Base-by-base conservation (phyloP, 2,329 filamentous ascomycete species). In the Ascochyta clinopodiicola region DNA sequence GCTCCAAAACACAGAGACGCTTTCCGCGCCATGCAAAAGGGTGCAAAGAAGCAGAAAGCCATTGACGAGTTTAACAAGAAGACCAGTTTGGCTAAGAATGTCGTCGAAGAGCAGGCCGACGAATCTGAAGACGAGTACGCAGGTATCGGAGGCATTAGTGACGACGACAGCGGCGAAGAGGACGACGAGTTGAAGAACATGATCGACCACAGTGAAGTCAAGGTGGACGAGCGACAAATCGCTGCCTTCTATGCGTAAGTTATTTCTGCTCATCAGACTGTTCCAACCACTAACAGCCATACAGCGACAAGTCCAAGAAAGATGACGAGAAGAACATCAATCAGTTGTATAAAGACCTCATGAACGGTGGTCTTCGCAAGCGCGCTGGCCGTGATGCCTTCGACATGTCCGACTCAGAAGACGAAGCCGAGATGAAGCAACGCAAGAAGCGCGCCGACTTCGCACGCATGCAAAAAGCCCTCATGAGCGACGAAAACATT, bases 51-150 rank as follows among this genome's bases (percentile, higher is more conserved):
- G 66, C 84, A 85, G 65, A 66, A 63, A 32, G 67, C 61, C 3
- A 56, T 64, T 2, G 80, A 82, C 46, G 77, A 79, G 6, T 96
- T 92, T 66, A 85, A 96, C 77, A 91, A 89, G 75, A 93, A 92
- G 76, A 93, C 89, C 73, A 96, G 91, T 78, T 88, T 90, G 71
- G 94, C 93, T 0, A 92, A 88, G 68, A 88, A 89, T 22, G 67
- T 96, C 84, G 83, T 99, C 34, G 86, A 98, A 62, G 95, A 97
- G 63, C 92, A 96, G 72, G 94, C 95, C 57, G 91, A 96, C 67
- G 95, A 99, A 77, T 99, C 95, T 0, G 96, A 99, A 72, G 95
- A 99, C 72, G 95, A 99, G 75, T 99, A 98, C 73, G 94, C 93
- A 35, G 95, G 95, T 4, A 82, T 99, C 9, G 95, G 95, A 63